These are phyloP conservation scores for Micromonas commoda DNA, from an alignment of 139 green algal species.

Conservation along the genomic window DNA sequence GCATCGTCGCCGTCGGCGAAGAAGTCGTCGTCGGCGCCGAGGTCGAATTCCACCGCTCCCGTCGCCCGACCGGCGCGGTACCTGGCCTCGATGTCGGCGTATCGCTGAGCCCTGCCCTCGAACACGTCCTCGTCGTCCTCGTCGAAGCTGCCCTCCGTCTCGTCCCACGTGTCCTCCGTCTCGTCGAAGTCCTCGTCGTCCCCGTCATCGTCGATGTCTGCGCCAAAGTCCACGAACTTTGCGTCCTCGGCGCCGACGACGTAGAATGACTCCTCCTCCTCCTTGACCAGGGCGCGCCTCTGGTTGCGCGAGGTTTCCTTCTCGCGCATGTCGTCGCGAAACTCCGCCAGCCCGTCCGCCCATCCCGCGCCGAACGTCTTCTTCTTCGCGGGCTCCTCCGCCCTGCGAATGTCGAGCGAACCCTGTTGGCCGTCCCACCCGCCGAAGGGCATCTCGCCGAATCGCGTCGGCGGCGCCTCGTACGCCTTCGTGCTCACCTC, in stretches of 20 bases:
- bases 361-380: background rate
- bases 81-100: background rate
- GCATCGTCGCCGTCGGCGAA: background rate
- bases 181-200: conserved; percentile 4
- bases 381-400: no score
- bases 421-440: no score
- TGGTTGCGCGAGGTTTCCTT: background rate
- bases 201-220: background rate
- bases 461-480: no score
- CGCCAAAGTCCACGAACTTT: conserved; percentile 6
- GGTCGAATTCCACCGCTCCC: background rate
- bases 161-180: background rate
- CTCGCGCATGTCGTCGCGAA: background rate
- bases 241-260: background rate
- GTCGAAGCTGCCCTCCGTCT: background rate
- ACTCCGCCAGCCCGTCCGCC: conserved; percentile 7
- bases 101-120: background rate
- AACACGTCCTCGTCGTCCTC: background rate
- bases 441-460: no score
- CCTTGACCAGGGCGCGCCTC: background rate
- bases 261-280: background rate
- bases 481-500: no score
- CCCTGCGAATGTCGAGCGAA: no score
- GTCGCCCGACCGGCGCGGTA: background rate
- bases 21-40: conserved; percentile 17